Percentiles rank a stretch among this genome's conserved stretches.
Evolutionary conservation across 306 rosid species (phyloP).

Genomic region (Astragalus membranaceus): DNA sequence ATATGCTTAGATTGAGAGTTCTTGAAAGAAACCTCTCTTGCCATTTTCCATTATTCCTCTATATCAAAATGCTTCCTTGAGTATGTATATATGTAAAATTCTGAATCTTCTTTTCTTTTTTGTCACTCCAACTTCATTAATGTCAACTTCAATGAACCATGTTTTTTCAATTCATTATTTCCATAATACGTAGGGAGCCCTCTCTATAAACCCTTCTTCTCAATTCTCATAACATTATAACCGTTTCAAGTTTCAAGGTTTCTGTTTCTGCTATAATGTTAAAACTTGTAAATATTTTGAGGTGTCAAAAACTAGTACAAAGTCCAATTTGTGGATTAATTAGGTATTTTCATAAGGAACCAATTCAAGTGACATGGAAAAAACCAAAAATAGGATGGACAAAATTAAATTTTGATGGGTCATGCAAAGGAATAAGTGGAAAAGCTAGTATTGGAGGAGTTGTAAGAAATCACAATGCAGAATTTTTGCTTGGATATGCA

Average conservation of each 20-base stretch:
- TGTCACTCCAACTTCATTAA: constrained; percentile 46
- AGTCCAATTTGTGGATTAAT: constrained; percentile 23
- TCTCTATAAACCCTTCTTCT: constrained; percentile 15
- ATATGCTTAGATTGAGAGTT: constrained; percentile 41
- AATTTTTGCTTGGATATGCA: constrained; percentile 61
- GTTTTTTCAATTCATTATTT: neutral
- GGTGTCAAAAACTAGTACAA: constrained; percentile 32
- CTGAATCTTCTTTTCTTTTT: constrained; percentile 40
- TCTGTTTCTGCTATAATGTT: constrained; percentile 27
- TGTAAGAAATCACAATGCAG: constrained; percentile 56
- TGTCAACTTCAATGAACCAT: constrained; percentile 37
- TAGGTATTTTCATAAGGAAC: constrained; percentile 36
- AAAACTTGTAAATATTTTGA: constrained; percentile 20
- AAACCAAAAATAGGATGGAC: constrained; percentile 67
- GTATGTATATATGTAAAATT: constrained; percentile 1
- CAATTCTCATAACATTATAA: neutral
- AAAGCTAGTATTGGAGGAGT: constrained; percentile 68
- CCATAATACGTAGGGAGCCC: constrained; percentile 8
- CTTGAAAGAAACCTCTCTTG: constrained; percentile 29
- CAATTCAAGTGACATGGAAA: constrained; percentile 61
- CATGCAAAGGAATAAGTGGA: constrained; percentile 38
- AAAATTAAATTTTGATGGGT: constrained; percentile 69
- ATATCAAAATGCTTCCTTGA: constrained; percentile 25
- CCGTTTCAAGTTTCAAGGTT: constrained; percentile 10
- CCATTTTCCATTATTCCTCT: constrained; percentile 13